Percentiles rank a stretch among this genome's conserved stretches.
Evolutionary conservation across 1,284 basidiomycete species (phyloP).

Genomic region (Melampsora americana): DNA sequence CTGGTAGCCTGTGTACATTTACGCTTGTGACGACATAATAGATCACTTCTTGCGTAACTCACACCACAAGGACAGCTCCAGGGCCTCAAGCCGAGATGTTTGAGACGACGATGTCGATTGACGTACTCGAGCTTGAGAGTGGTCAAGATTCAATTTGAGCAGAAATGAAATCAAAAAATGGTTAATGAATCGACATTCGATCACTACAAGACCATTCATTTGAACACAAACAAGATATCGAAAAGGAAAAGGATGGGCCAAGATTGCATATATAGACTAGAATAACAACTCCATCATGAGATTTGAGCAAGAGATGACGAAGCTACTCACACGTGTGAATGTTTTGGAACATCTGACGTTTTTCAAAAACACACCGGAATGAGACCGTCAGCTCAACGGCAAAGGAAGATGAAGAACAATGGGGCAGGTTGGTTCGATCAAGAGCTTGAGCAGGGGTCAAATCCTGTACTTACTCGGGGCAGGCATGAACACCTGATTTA

Average conservation of each 20-base stretch:
- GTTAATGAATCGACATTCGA: neutral
- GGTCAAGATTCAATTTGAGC: no score
- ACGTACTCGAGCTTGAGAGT: conserved; percentile 32
- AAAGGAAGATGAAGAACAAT: neutral
- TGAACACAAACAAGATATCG: neutral
- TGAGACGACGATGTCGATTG: conserved; percentile 20
- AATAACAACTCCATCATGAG: neutral
- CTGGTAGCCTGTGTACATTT: conserved; percentile 8
- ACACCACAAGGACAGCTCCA: conserved; percentile 31
- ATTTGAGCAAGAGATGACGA: neutral
- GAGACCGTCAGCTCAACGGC: neutral
- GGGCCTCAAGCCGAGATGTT: conserved; percentile 28
- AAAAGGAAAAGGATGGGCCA: neutral
- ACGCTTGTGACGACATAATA: conserved; percentile 20
- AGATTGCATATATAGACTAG: neutral
- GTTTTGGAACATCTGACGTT: conserved; percentile 27
- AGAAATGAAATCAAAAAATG: no score
- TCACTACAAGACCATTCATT: neutral
- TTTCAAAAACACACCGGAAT: neutral
- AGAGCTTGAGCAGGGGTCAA: neutral
- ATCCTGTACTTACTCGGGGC: conserved; percentile 18
- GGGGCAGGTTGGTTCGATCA: neutral
- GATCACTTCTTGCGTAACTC: conserved; percentile 27
- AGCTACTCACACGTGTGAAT: conserved; percentile 23
- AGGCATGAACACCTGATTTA: conserved; percentile 26